Base-by-base conservation (phyloP, 108 stramenopile genomes). In the Cylindrotheca closterium region DNA sequence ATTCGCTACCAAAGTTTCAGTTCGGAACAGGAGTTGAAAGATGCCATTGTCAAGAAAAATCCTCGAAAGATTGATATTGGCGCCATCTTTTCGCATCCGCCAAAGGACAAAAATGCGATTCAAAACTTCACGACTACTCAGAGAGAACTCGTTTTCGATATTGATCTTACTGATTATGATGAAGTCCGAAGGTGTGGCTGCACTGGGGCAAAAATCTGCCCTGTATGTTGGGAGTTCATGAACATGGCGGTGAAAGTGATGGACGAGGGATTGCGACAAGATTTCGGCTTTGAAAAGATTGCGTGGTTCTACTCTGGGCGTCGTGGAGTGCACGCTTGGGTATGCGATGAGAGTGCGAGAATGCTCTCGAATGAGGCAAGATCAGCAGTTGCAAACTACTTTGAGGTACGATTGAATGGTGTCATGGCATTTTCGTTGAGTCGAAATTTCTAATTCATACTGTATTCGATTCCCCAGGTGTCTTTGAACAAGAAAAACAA, bases 31-130 rank as follows among this genome's bases (percentile, higher is more conserved):
- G 96, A 96, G 26, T 67, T 27, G 28, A 18, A 26, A 55, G 22
- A 15, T 27, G 15, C 55, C 55, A 27, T 55, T 26, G 26, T 55
- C 26, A 25, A 28, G 27, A 29, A 7, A 27, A 23, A 94, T 28
- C 99, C 99, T n/a, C 86, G 88, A 74, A 99, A 99, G 68, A 99
- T 99, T 66, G 99, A 99, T 77, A 98, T 99, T 55, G 99, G 99
- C 1, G 98, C 98, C 19, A 93, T 99, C n/a, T 99, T 97, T 79
- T 79, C 90, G 29, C 73, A 81, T 60, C 74, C 85, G 37, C 96
- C 94, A 68, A 92, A 88, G 42, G 92, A 98, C 60, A 86, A 96
- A 67, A 79, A 87, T 31, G 80, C 86, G 0, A 67, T 91, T 23
- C 66, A 55, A 33, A 69, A 73, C 30, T 95, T 99, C 57, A 68